These are phyloP conservation scores for Aspergillus bombycis DNA, from an alignment of 2,329 filamentous ascomycete species.

Conservation along the genomic window DNA sequence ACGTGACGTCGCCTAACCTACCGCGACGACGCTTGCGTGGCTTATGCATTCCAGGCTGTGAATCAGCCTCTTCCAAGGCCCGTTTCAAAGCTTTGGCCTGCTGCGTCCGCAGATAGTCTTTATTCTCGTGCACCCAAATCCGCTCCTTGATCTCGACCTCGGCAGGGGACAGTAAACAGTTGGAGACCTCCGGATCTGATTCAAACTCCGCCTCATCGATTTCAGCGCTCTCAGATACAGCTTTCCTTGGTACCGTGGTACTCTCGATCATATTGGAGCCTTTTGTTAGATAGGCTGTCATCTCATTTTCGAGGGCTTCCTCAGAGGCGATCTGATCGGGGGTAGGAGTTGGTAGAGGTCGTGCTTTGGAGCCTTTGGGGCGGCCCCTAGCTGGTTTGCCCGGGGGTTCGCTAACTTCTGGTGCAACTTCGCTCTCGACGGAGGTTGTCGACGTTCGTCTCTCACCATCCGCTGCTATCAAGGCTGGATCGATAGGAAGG, in stretches of 20 bases:
- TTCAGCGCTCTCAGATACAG: constrained; percentile 57
- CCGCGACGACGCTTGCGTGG: constrained; percentile 55
- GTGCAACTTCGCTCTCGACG: constrained; percentile 25
- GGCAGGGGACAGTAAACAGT: constrained; percentile 72
- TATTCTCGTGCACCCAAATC: constrained; percentile 94
- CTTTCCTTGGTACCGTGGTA: constrained; percentile 37
- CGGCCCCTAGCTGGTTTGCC: constrained; percentile 29
- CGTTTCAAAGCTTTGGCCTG: constrained; percentile 80
- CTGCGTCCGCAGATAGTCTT: constrained; percentile 85
- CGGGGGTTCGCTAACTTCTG: constrained; percentile 25
- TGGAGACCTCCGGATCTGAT: constrained; percentile 82
- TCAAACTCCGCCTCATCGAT: constrained; percentile 83
- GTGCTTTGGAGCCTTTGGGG: constrained; percentile 34
- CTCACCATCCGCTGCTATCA: constrained; percentile 30
- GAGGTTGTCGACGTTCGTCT: constrained; percentile 26
- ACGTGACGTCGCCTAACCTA: constrained; percentile 51
- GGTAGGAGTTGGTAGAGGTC: constrained; percentile 54
- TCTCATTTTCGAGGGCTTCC: constrained; percentile 67
- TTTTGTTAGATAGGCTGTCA: constrained; percentile 65
- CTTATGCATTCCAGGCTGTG: constrained; percentile 41
- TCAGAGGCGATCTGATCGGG: constrained; percentile 64
- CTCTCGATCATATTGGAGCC: constrained; percentile 42
- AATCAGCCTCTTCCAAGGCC: constrained; percentile 62
- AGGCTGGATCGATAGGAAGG: constrained; percentile 49
- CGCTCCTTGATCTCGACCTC: constrained; percentile 84